Evolutionary conservation across 805 yeast species (phyloP), one percentile per base, ranked within the genome.

Genomic region (Monosporozyma unispora): DNA sequence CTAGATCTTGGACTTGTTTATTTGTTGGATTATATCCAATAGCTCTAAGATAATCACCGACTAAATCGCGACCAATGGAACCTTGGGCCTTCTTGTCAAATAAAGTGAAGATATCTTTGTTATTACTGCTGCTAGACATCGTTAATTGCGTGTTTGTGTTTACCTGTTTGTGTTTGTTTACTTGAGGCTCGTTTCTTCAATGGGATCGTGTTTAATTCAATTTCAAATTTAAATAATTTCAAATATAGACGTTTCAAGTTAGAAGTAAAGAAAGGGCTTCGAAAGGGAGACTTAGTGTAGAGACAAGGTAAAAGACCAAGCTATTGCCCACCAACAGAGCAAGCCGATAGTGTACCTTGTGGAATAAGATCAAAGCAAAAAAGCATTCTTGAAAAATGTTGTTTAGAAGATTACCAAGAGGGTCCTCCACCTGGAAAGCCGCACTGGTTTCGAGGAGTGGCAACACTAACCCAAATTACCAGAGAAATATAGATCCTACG

Each of bases 21-120:
- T 69, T 82, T 87, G 99, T 90, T 55, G 99, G 99, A 73, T 93
- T 93, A 74, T 91, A 98, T 38, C 99, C 99, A 52, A 93, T 90
- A 1, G 99, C 97, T 66, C 99, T 80, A 52, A 93, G 78, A 58
- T 93, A 78, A 64, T 93, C 99, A 33, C 98, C 99, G 46, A 93
- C 76, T 52, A 86, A 82, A 54, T 84, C 86, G 52, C 78, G 75
- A 14, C 96, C 81, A 49, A 93, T 93, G 67, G 82, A 78, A 16
- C 98, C 99, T 37, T 91, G 87, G 27, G 96, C 98, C 64, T 90
- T 87, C 71, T 89, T 90, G 73, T 93, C 99, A 64, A 91, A 93
- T 44, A 93, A 80, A 11, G 98, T 93, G 70, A 93, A 93, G 22
- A 97, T 96, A 76, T 93, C 97, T 71, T 87, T 88, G 73, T 70